Evolutionary conservation across 2,329 filamentous ascomycete genomes (phyloP).

Genomic region (Pestalotiopsis sp.): DNA sequence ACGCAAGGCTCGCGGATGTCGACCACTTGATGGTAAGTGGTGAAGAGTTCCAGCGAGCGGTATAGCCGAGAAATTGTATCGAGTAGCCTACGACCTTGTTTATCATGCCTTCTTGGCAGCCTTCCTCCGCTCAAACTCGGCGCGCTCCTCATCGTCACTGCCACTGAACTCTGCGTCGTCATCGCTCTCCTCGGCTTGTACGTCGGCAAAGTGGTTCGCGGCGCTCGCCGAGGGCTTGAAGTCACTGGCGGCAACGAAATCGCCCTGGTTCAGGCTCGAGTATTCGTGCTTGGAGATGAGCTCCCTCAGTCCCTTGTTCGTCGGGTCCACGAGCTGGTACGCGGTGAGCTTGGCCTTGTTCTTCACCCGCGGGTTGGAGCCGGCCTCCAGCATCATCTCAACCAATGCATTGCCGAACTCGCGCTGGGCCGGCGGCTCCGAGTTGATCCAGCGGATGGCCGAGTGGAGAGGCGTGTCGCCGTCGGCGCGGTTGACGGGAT

Average conservation of each 20-base stretch:
- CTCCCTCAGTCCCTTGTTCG: slow-evolving; percentile 60
- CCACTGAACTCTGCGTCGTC: slow-evolving; percentile 63
- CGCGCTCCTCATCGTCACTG: slow-evolving; percentile 64
- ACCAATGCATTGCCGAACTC: slow-evolving; percentile 67
- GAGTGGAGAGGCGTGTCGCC: slow-evolving; percentile 79
- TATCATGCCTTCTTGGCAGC: slow-evolving; percentile 34
- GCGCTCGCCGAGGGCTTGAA: slow-evolving; percentile 18
- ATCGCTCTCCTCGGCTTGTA: slow-evolving; percentile 40
- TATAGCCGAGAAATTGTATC: not conserved
- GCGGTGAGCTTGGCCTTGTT: slow-evolving; percentile 76
- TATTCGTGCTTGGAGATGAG: slow-evolving; percentile 73
- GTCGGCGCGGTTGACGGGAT: slow-evolving; percentile 70
- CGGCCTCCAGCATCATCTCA: slow-evolving; percentile 81
- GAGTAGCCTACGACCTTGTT: not conserved
- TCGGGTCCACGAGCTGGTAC: slow-evolving; percentile 71
- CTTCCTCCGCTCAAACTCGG: slow-evolving; percentile 56
- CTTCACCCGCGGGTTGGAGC: slow-evolving; percentile 55
- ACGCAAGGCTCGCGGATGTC: not conserved
- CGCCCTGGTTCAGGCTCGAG: slow-evolving; percentile 55
- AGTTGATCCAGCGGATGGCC: slow-evolving; percentile 76
- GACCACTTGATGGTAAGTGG: not conserved
- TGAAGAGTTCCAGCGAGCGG: not conserved
- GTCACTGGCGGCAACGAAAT: slow-evolving; percentile 48
- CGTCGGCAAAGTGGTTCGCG: slow-evolving; percentile 12
- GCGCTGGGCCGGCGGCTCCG: slow-evolving; percentile 61